Base-by-base conservation (phyloP, 495 filamentous ascomycete genomes). In the Cairneyella variabilis region DNA sequence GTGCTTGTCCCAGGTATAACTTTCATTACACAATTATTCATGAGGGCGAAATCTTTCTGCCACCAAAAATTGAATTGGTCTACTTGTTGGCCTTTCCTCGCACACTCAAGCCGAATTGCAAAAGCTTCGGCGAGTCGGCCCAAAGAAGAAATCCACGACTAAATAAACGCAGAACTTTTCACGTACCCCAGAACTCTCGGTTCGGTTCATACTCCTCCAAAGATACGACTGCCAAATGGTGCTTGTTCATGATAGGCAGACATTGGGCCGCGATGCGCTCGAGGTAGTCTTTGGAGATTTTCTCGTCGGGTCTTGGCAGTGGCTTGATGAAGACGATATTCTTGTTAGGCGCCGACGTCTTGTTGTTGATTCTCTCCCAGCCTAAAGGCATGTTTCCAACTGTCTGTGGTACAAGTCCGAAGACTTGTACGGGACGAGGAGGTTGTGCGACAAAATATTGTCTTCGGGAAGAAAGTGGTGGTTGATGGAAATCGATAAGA, bases 161-260 rank as follows among this genome's bases (percentile, higher is more conserved):
- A n/a, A n/a, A n/a, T n/a, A n/a, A n/a, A n/a, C n/a, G n/a, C n/a
- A n/a, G n/a, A n/a, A n/a, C n/a, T n/a, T n/a, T n/a, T n/a, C 14
- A 12, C 38, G 14, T 47, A 59, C 60, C 60, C 60, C 56, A 63
- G 61, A 92, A 92, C 59, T 91, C 88, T 9, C 63, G 59, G 64
- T 91, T 92, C 4, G 82, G 78, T 26, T 81, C 77, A 64, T 86
- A 86, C 64, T 92, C 88, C 63, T 91, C 89, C 8, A 92, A 76
- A 1, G 87, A 76, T 69, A 78, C 85, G 51, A 91, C 79, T 16
- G 76, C 74, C 44, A 92, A 70, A 59, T 81, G 74, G 59, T 90
- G 69, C 20, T 76, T 68, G 60, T 76, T 82, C 88, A 90, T 91
- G 54, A 92, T 76, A 1, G 86, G 86, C 48, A 82, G 69, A 61